Conservation (phyloP, 345 rosid species). For the Isatis tinctoria region DNA sequence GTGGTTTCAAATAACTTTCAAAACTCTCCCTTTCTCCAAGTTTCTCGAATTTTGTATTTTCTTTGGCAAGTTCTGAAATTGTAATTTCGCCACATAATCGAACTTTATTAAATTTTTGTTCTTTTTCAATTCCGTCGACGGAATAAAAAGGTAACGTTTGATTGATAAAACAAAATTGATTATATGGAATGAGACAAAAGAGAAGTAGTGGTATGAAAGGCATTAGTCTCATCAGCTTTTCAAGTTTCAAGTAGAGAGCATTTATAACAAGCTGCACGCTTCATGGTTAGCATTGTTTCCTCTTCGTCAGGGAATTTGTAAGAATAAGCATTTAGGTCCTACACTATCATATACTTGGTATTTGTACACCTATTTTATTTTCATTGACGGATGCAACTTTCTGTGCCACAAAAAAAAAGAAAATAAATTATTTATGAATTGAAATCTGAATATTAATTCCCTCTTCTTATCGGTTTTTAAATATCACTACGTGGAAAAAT, state of each 20-base stretch:
- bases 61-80: neutral
- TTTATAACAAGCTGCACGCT: slow-evolving; percentile 27
- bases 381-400: neutral
- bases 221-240: slow-evolving; percentile 11
- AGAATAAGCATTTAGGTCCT: slow-evolving; percentile 18
- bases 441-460: neutral
- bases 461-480: neutral
- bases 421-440: neutral
- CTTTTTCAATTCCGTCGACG: neutral
- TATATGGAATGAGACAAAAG: slow-evolving; percentile 25
- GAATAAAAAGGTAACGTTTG: slow-evolving; percentile 9
- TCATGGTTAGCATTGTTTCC: slow-evolving; percentile 33
- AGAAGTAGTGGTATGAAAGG: slow-evolving; percentile 11
- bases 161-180: neutral
- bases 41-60: slow-evolving; percentile 6
- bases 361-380: slow-evolving; percentile 13
- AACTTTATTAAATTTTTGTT: neutral
- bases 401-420: slow-evolving; percentile 13
- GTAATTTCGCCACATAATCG: neutral
- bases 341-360: slow-evolving; percentile 33
- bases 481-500: neutral
- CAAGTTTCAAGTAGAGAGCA: slow-evolving; percentile 23
- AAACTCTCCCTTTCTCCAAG: neutral
- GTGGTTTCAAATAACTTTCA: neutral
- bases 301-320: slow-evolving; percentile 25